Evolutionary conservation across 2,329 filamentous ascomycete genomes (phyloP).

Genomic region (Microdochium paspali): DNA sequence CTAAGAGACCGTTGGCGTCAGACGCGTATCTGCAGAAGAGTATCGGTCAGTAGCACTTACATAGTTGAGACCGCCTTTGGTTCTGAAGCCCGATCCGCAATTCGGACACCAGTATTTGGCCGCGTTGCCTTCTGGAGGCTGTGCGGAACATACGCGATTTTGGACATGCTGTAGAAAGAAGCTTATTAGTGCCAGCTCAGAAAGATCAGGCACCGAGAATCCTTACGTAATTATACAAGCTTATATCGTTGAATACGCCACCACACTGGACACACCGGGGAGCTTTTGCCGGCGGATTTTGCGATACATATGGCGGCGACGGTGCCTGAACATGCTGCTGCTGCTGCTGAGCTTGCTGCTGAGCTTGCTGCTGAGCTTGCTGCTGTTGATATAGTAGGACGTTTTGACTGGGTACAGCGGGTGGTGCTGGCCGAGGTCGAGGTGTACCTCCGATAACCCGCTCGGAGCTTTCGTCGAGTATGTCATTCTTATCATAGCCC

Average conservation of each 20-base stretch:
- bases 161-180: constrained; percentile 26
- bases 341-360: constrained; percentile 1
- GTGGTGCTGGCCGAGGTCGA: constrained; percentile 8
- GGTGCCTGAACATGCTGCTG: background rate
- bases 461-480: constrained; percentile 32
- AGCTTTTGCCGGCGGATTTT: background rate
- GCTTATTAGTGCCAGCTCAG: no score
- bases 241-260: constrained; percentile 13
- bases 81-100: constrained; percentile 36
- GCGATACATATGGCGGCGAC: background rate
- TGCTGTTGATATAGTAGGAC: constrained; percentile 3
- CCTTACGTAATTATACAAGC: constrained; percentile 19
- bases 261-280: constrained; percentile 17
- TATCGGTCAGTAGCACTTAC: constrained; percentile 13
- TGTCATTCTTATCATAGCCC: constrained; percentile 42
- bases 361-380: constrained; percentile 1
- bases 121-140: constrained; percentile 10
- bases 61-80: constrained; percentile 29
- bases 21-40: no score
- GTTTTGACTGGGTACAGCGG: constrained; percentile 11
- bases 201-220: background rate
- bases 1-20: no score
- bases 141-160: constrained; percentile 22
- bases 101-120: constrained; percentile 30
- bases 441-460: constrained; percentile 18